These are phyloP conservation scores for Ophiostoma himal-ulmi DNA, from an alignment of 2,329 filamentous ascomycete genomes.

Conservation along the genomic window DNA sequence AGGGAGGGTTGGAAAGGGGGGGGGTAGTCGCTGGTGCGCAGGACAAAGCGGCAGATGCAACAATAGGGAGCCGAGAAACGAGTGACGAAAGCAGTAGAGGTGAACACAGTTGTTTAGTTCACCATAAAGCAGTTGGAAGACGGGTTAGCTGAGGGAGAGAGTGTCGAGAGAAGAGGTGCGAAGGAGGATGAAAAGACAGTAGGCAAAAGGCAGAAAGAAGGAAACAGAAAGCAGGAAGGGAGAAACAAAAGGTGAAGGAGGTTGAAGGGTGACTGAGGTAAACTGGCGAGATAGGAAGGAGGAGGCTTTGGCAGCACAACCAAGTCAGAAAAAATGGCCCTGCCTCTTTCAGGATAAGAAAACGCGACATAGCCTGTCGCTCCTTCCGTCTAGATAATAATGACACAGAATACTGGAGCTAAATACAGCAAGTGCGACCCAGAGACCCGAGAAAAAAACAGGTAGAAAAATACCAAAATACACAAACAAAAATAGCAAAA, in stretches of 20 bases:
- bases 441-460: neutral
- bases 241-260: neutral
- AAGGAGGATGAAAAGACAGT: neutral
- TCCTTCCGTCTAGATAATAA: slow-evolving; percentile 18
- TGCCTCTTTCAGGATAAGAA: slow-evolving; percentile 8
- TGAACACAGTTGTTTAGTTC: neutral
- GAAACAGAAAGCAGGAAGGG: neutral
- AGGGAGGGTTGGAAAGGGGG: slow-evolving; percentile 4
- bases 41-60: neutral
- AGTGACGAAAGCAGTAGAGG: slow-evolving; percentile 4
- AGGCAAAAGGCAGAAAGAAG: neutral
- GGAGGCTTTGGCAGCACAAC: slow-evolving; percentile 16
- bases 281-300: neutral
- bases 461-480: neutral
- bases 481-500: neutral
- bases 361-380: slow-evolving; percentile 21
- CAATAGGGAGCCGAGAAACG: neutral
- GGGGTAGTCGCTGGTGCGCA: neutral
- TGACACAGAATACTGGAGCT: slow-evolving; percentile 10
- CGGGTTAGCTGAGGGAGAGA: neutral
- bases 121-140: neutral
- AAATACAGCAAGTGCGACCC: slow-evolving; percentile 13
- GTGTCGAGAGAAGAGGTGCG: neutral
- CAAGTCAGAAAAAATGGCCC: slow-evolving; percentile 11
- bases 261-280: neutral